Evolutionary conservation across 495 filamentous ascomycete species (phyloP).

Genomic region (Xylaria acuta): DNA sequence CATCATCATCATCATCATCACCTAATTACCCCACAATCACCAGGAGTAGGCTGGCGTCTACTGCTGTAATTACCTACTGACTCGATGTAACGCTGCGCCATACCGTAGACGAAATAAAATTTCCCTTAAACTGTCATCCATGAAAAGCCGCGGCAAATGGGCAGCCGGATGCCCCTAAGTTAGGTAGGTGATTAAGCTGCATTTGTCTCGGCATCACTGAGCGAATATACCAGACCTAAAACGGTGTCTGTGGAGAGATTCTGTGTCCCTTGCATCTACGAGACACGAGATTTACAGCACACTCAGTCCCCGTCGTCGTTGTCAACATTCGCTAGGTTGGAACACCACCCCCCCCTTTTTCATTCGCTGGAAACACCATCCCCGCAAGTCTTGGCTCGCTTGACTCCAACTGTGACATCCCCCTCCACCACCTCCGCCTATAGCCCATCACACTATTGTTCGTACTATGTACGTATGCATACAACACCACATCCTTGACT

Average conservation of each 20-base stretch:
- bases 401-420: not conserved
- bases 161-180: not conserved
- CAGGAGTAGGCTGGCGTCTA: not conserved
- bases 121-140: not conserved
- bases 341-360: not conserved
- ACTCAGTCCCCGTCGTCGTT: not conserved
- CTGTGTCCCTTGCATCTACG: not conserved
- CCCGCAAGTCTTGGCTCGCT: not conserved
- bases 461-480: conserved; percentile 1
- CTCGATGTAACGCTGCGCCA: not conserved
- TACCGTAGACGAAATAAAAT: not conserved
- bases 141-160: not conserved
- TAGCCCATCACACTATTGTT: not conserved
- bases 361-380: not conserved
- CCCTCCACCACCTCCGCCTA: not conserved
- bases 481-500: not conserved
- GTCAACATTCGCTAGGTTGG: not conserved
- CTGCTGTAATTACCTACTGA: not conserved
- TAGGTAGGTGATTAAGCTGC: conserved; percentile 1
- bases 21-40: not conserved
- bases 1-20: too few relatives aligned
- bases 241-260: not conserved
- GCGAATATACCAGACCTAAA: not conserved
- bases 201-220: conserved; percentile 8
- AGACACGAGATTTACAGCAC: not conserved